These are phyloP conservation scores for Phytophthora cryptogea DNA, from an alignment of 352 stramenopile genomes.

Conservation along the genomic window DNA sequence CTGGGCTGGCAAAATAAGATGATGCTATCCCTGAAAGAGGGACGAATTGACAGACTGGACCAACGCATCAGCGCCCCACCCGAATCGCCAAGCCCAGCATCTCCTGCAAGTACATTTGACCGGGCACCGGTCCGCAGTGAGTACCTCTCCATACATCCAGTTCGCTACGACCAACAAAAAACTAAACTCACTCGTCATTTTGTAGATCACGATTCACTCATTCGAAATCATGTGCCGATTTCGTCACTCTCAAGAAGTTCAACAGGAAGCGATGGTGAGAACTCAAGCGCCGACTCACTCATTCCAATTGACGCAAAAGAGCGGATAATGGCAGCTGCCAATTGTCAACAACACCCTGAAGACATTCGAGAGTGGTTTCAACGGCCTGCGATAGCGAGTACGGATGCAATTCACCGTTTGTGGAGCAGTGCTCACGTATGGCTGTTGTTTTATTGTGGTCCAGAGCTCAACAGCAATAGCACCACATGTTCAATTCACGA, in stretches of 20 bases:
- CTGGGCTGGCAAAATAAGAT: conserved; percentile 49
- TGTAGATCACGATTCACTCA: conserved; percentile 3
- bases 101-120: not conserved
- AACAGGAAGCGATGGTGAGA: conserved; percentile 15
- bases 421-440: not conserved
- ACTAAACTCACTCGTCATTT: not conserved
- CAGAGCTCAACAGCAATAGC: conserved; percentile 9
- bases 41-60: conserved; percentile 2
- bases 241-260: conserved; percentile 18
- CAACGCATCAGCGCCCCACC: not conserved
- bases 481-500: not conserved
- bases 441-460: not conserved
- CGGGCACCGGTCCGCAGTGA: conserved; percentile 10
- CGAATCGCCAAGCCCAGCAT: not conserved
- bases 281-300: conserved; percentile 12
- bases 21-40: conserved; percentile 21
- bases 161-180: not conserved
- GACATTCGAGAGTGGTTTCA: conserved; percentile 7
- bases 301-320: conserved; percentile 39
- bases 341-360: conserved; percentile 19
- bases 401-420: not conserved
- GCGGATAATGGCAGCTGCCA: conserved; percentile 29
- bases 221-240: not conserved
- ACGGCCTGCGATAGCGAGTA: conserved; percentile 13
- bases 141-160: not conserved